These are phyloP conservation scores for Syzygium malaccense DNA, from an alignment of 441 rosid species.

Conservation along the genomic window DNA sequence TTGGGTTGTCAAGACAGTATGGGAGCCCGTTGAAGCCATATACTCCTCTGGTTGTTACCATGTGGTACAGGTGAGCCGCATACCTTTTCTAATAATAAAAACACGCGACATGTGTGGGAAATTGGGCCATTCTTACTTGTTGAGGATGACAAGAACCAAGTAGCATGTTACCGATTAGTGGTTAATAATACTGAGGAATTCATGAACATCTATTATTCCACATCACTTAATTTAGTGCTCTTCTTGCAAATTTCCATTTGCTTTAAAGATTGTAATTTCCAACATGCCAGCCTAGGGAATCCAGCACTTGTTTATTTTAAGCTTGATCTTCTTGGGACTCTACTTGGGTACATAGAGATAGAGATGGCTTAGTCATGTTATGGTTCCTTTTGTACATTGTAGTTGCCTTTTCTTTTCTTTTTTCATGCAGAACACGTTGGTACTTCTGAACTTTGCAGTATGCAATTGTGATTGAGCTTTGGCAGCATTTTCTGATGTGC, in stretches of 20 bases:
- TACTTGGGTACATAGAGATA: background rate
- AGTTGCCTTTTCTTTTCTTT: background rate
- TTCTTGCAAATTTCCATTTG: background rate
- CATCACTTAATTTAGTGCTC: background rate
- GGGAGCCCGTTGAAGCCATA: conserved; percentile 80
- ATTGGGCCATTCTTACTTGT: background rate
- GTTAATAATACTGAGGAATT: background rate
- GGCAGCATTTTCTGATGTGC: conserved; percentile 1
- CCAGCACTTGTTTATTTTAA: background rate
- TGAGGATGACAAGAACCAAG: background rate
- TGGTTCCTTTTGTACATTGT: background rate
- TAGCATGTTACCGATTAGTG: background rate
- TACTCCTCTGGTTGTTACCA: conserved; percentile 68
- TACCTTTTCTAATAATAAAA: background rate
- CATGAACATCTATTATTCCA: background rate
- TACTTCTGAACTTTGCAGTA: background rate
- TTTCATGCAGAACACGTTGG: background rate
- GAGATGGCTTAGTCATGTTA: background rate
- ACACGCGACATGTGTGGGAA: background rate
- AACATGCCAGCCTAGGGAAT: background rate
- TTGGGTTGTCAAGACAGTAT: conserved; percentile 79
- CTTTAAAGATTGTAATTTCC: background rate
- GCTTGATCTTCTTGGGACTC: background rate
- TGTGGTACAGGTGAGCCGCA: conserved; percentile 70
- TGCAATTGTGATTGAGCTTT: background rate